Evolutionary conservation across 192 early-diverging fungal genomes (phyloP), one percentile per base, ranked within the genome.

Genomic region (Entrophospora sp.): DNA sequence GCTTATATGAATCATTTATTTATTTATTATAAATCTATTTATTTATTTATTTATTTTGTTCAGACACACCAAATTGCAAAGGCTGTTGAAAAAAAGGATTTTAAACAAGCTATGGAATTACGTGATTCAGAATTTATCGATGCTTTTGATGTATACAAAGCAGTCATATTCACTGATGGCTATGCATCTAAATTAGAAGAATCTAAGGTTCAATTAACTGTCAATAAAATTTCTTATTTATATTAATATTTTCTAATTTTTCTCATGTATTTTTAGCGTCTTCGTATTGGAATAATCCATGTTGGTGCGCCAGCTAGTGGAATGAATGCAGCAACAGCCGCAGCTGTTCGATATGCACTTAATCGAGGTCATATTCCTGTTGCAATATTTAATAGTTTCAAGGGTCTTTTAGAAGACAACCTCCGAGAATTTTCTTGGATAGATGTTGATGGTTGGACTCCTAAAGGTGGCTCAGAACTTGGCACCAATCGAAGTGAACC

Each of bases 281-380:
- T 98, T 34, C 85, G 93, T 42, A 87, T 98, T 36, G 96, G 85
- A 56, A 94, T 98, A 64, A 75, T 95, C 37, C 94, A 96, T 66
- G 83, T 90, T 16, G 96, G 96, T 49, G 96, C 96, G 18, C 96
- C 96, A 18, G 96, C 96, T 13, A 93, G 92, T 46, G 96, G 96
- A 36, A 96, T 96, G 93, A 98, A 96, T 75, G 86, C 94, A 34
- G 96, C 96, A 2, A 95, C 94, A 2, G 85, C 94, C 30, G 85
- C 86, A 13, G 88, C 87, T 0, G 93, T 89, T 32, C 86, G 92
- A 18, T 82, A 89, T 34, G 89, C 89, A 36, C 77, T 91, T 40
- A 92, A 92, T 76, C 87, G 88, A 58, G 96, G 96, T 0, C 93
- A 96, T 67, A 83, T 77, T 0, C 86, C 91, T 12, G 74, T 98